These are phyloP conservation scores for Aspergillus carbonarius DNA, from an alignment of 2,329 filamentous ascomycete genomes.

Conservation along the genomic window DNA sequence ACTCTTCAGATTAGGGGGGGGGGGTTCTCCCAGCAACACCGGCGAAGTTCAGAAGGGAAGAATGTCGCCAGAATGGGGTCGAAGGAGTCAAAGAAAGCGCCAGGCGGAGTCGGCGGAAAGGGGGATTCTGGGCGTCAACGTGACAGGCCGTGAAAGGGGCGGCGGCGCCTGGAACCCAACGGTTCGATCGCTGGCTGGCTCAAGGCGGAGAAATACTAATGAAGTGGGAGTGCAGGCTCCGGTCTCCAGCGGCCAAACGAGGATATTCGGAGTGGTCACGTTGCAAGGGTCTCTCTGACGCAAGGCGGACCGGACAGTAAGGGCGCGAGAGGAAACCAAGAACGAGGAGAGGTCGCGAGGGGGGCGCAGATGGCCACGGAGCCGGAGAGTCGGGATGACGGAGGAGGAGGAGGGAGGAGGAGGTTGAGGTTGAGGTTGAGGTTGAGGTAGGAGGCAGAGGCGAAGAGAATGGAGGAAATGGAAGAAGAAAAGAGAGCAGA, in stretches of 20 bases:
- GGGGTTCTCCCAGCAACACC: conserved; percentile 1
- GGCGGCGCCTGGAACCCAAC: conserved; percentile 8
- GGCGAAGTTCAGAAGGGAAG: neutral
- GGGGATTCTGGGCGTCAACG: conserved; percentile 21
- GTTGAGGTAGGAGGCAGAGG: conserved; percentile 17
- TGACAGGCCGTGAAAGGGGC: conserved; percentile 10
- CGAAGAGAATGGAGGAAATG: conserved; percentile 9
- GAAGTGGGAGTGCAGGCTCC: conserved; percentile 17
- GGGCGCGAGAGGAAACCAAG: conserved; percentile 20
- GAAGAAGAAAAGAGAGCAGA: conserved; percentile 15
- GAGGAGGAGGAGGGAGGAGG: conserved; percentile 5
- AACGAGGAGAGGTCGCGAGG: conserved; percentile 20
- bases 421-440: conserved; percentile 15
- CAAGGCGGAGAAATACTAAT: conserved; percentile 14
- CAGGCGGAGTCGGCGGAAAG: conserved; percentile 16
- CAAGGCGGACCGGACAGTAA: conserved; percentile 30
- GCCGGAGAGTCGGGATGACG: conserved; percentile 17
- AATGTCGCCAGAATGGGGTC: neutral
- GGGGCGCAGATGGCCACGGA: conserved; percentile 24
- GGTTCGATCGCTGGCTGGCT: conserved; percentile 17
- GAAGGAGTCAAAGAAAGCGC: neutral
- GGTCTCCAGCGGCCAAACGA: conserved; percentile 27
- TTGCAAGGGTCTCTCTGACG: conserved; percentile 31
- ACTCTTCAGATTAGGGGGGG: conserved; percentile 13
- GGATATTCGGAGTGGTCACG: conserved; percentile 26